Conservation (phyloP, 768 basidiomycete genomes). For the Tricholoma sp. region DNA sequence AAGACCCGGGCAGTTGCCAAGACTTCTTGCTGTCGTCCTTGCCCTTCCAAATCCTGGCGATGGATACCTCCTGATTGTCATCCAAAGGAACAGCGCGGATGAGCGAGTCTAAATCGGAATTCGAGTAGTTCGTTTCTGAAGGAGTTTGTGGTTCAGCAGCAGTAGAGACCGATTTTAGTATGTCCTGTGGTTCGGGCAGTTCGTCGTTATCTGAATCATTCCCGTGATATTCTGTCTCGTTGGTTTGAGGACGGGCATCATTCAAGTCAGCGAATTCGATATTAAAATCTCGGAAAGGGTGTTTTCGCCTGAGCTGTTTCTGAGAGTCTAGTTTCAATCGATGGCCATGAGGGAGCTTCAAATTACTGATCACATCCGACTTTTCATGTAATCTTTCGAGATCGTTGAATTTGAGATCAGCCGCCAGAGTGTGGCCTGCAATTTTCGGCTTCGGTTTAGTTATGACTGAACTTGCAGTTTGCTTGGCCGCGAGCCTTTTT, state of each 20-base stretch:
- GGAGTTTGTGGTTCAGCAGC: slow-evolving; percentile 8
- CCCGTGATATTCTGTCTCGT: slow-evolving; percentile 17
- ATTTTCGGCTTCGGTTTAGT: slow-evolving; percentile 20
- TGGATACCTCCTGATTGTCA: background rate
- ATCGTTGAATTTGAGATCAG: slow-evolving; percentile 29
- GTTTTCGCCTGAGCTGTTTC: slow-evolving; percentile 24
- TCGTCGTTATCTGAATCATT: slow-evolving; percentile 36
- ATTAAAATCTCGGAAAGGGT: slow-evolving; percentile 39
- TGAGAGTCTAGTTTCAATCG: slow-evolving; percentile 40
- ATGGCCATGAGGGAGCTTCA: slow-evolving; percentile 33
- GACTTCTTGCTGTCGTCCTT: background rate
- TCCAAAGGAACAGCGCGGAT: slow-evolving; percentile 32
- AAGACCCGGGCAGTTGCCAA: background rate
- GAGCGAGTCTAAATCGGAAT: slow-evolving; percentile 39
- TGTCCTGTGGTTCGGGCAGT: slow-evolving; percentile 35
- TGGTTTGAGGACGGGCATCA: slow-evolving; percentile 15
- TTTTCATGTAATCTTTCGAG: slow-evolving; percentile 40
- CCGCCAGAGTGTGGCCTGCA: slow-evolving; percentile 7
- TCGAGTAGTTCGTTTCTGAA: slow-evolving; percentile 34
- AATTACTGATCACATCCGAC: slow-evolving; percentile 34
- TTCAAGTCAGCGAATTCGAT: slow-evolving; percentile 42
- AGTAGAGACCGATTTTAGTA: slow-evolving; percentile 12
- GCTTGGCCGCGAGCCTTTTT: slow-evolving; percentile 16
- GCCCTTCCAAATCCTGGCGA: background rate
- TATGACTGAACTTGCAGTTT: slow-evolving; percentile 5